Conservation (phyloP, 2,329 filamentous ascomycete genomes). For the Ophiosphaerella narmari region DNA sequence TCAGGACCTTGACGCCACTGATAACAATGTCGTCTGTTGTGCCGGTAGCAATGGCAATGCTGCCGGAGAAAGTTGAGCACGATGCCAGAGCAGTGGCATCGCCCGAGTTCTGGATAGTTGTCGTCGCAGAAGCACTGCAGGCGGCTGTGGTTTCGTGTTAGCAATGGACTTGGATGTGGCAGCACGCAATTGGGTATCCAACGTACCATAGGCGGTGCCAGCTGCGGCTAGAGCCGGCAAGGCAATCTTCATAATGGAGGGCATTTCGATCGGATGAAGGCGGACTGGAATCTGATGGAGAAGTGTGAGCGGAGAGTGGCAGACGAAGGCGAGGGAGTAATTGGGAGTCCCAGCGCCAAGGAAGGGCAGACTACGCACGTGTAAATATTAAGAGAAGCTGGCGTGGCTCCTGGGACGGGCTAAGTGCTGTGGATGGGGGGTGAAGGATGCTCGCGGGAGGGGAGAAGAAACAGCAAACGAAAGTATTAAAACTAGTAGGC, state of each 20-base stretch:
- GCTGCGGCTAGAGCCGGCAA: constrained; percentile 61
- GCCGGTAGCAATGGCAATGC: constrained; percentile 65
- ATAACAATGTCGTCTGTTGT: constrained; percentile 65
- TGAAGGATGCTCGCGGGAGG: constrained; percentile 43
- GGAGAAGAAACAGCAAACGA: constrained; percentile 46
- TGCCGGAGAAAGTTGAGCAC: constrained; percentile 73
- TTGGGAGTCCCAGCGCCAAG: constrained; percentile 20
- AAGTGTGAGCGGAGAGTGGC: constrained; percentile 5
- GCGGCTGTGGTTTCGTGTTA: constrained; percentile 32
- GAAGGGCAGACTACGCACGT: constrained; percentile 30
- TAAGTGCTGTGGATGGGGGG: constrained; percentile 32
- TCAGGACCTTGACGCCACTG: constrained; percentile 64
- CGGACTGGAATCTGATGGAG: constrained; percentile 24
- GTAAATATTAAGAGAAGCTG: constrained; percentile 44
- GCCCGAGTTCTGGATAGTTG: constrained; percentile 64
- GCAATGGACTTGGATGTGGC: constrained; percentile 4
- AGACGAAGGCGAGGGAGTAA: constrained; percentile 24
- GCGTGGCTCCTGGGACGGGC: constrained; percentile 20
- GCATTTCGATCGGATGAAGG: constrained; percentile 43
- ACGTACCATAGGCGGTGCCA: constrained; percentile 58
- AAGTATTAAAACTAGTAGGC: constrained; percentile 32
- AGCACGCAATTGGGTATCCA: not conserved
- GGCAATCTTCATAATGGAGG: constrained; percentile 61
- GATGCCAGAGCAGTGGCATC: constrained; percentile 63
- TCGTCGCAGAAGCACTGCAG: constrained; percentile 54